Base-by-base conservation (phyloP, 2,329 filamentous ascomycete genomes). In the Neoscytalidium dimidiatum region DNA sequence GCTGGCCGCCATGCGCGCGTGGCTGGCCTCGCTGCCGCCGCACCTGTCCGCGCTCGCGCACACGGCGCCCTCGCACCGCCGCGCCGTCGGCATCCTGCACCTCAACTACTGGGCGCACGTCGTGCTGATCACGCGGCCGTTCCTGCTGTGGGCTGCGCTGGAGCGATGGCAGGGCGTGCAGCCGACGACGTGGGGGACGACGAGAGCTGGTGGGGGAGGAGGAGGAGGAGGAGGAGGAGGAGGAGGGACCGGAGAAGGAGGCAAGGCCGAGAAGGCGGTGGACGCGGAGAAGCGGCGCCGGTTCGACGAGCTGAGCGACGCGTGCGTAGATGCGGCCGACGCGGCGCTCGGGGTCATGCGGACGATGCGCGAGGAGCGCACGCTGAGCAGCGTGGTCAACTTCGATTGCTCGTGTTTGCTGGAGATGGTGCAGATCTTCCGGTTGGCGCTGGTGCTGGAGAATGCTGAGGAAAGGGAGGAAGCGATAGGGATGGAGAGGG, bases 361-460 rank as follows among this genome's bases (percentile, higher is more conserved):
- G 19, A 68, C 71, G 9, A 76, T 77, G 75, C 69, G 68, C 1
- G 66, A 44, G 1, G 69, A 71, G 33, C 64, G 69, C 23, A 71
- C 67, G 0, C 67, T 77, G 4, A 74, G 74, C 13, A 74, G 73
- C 48, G 64, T 76, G 1, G 76, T 73, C 1, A 74, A 74, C 4
- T 76, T 75, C 44, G 75, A 77, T 56, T 75, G 74, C 66, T 76
- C 75, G 1, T 74, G 74, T 56, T 64, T 77, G 8, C 67, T 77
- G 5, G 70, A 75, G 5, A 62, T 74, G 21, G 65, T 74, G 35
- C 75, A 76, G 68, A 73, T 77, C 3, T 77, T 76, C 64, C 73
- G 77, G 53, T 69, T 77, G 14, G 74, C 74, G 7, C 76, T 72
- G 52, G n/a, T 44, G 38, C 4, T 60, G 56, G 56, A 46, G 9